phyloP scores from a whole-genome alignment of 2,329 filamentous ascomycete genomes.

The Ascosphaera aggregata region DNA sequence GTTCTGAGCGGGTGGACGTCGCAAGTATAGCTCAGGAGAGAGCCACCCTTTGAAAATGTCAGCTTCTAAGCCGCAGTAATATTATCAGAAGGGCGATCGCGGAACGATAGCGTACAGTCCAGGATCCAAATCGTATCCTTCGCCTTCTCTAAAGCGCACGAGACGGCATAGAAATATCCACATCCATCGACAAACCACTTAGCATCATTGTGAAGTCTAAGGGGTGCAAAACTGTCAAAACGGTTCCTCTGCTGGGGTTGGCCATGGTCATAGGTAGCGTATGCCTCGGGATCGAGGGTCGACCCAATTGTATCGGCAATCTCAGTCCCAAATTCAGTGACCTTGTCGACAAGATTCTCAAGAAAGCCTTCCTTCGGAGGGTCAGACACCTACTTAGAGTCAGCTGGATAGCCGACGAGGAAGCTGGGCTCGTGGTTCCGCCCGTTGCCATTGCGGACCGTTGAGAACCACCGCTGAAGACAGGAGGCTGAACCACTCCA shows the following conservation, averaged over 20 bases:
- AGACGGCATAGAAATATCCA: conserved; percentile 92
- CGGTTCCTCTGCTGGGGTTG: conserved; percentile 34
- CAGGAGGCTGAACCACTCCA: too few species aligned
- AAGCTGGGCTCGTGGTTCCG: too few species aligned
- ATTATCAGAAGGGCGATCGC: conserved; percentile 86
- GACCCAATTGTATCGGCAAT: conserved; percentile 26
- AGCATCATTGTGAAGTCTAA: conserved; percentile 59
- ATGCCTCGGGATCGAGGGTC: conserved; percentile 24
- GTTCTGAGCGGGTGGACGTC: conserved; percentile 58
- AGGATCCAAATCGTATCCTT: conserved; percentile 87
- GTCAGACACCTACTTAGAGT: neutral
- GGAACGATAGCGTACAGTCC: conserved; percentile 29
- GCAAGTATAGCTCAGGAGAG: conserved; percentile 65
- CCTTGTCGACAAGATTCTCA: conserved; percentile 3
- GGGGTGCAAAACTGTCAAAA: conserved; percentile 77
- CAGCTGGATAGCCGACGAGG: too few species aligned
- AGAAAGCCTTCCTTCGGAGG: neutral
- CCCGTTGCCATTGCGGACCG: too few species aligned
- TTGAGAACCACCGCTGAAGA: too few species aligned
- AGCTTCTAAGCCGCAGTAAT: too few species aligned
- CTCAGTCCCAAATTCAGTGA: conserved; percentile 27
- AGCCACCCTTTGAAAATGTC: conserved; percentile 99
- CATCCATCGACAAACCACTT: conserved; percentile 97
- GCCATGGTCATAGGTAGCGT: conserved; percentile 19
- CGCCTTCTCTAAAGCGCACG: conserved; percentile 67